Evolutionary conservation across 2,329 filamentous ascomycete genomes (phyloP).

Genomic region (Penicillium sp.): DNA sequence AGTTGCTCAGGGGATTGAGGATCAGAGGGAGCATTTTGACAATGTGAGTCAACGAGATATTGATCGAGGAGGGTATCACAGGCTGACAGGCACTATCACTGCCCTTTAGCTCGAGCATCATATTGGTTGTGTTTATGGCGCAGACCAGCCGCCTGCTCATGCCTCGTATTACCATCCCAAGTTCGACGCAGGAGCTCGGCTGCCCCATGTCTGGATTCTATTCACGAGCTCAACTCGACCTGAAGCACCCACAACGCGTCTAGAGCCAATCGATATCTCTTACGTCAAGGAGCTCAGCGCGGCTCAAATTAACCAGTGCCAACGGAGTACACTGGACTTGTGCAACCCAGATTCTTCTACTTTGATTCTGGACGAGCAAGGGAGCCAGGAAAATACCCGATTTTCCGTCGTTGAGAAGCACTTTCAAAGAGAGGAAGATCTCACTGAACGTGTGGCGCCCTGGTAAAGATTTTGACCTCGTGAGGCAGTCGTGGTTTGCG

Average conservation of each 20-base stretch:
- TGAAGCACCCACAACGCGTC: not conserved
- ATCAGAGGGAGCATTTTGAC: not conserved
- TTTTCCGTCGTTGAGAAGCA: not conserved
- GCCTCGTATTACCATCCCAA: not conserved
- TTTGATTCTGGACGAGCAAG: not conserved
- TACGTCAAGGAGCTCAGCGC: not conserved
- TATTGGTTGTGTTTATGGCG: not conserved
- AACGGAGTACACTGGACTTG: not conserved
- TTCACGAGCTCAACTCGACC: not conserved
- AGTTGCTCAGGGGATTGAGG: not conserved
- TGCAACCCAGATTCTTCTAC: not conserved
- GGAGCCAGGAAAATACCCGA: not conserved
- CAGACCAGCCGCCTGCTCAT: not conserved
- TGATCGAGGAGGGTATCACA: not conserved
- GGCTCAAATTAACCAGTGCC: not conserved
- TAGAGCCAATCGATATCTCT: not conserved
- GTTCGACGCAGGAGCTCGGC: not conserved
- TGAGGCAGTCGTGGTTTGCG: not conserved
- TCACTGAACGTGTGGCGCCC: not conserved
- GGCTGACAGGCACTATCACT: not conserved
- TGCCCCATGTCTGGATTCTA: not conserved
- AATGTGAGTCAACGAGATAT: not conserved
- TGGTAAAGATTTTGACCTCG: not conserved
- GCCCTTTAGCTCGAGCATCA: not conserved
- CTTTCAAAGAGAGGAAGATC: not conserved